Evolutionary conservation across 257 asterid species (phyloP).

Genomic region (Nicotiana tomentosiformis): DNA sequence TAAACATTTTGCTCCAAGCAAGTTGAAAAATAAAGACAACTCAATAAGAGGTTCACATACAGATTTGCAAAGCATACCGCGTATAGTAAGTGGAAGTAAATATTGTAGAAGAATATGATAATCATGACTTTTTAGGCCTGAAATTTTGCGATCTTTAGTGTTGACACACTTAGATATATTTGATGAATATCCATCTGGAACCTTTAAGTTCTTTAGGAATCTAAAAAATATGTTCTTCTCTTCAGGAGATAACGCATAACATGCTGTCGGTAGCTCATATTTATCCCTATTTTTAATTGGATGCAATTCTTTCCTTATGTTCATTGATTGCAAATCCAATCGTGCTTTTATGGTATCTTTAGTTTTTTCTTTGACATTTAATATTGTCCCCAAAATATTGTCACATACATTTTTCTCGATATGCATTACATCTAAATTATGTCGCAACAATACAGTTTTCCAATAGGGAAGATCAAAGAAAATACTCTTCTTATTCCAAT

Average conservation of each 20-base stretch:
- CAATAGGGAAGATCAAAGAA: not conserved
- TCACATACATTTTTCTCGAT: not conserved
- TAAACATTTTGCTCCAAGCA: not conserved
- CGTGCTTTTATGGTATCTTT: not conserved
- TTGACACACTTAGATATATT: not conserved
- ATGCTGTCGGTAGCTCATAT: not conserved
- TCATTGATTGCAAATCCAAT: not conserved
- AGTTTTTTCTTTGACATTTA: not conserved
- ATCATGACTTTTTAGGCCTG: not conserved
- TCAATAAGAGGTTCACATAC: not conserved
- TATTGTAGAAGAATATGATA: no score
- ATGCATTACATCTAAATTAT: not conserved
- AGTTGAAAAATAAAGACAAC: not conserved
- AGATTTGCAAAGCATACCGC: not conserved
- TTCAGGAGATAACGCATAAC: not conserved
- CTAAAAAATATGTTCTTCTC: not conserved
- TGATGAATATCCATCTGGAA: not conserved
- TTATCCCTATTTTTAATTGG: no score
- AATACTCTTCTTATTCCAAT: no score
- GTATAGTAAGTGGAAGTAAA: not conserved
- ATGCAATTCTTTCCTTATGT: no score
- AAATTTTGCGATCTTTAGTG: no score
- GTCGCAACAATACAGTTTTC: not conserved
- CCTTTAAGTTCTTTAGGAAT: not conserved
- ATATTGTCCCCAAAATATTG: not conserved